phyloP scores from a whole-genome alignment of 2,329 filamentous ascomycete genomes.

The Truncatella angustata region DNA sequence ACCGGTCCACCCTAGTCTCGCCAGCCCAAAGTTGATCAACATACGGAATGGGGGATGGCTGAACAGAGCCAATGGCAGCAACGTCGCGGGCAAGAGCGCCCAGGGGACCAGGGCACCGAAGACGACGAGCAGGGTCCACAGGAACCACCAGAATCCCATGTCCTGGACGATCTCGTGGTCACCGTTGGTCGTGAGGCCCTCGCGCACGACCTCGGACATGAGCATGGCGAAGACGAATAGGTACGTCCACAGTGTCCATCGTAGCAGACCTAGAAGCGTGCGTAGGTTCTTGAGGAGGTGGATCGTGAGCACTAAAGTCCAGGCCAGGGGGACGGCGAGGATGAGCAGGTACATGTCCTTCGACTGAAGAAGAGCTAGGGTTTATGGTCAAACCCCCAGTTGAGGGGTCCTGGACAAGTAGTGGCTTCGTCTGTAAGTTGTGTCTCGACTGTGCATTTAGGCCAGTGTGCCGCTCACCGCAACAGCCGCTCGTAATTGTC shows the following conservation, averaged over 20 bases:
- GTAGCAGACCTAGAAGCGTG: slow-evolving; percentile 18
- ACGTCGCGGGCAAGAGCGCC: slow-evolving; percentile 3
- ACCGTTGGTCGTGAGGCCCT: slow-evolving; percentile 19
- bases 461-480: too few relatives aligned
- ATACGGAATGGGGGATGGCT: slow-evolving; percentile 7
- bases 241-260: slow-evolving; percentile 20
- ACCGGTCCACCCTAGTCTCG: slow-evolving; percentile 9
- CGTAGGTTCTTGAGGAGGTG: slow-evolving; percentile 18
- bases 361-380: background rate
- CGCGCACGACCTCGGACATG: slow-evolving; percentile 16
- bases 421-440: too few relatives aligned
- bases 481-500: too few relatives aligned
- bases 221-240: slow-evolving; percentile 21
- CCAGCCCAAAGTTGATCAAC: slow-evolving; percentile 8
- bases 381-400: too few relatives aligned
- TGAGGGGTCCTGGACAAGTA: too few relatives aligned
- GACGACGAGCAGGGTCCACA: slow-evolving; percentile 19
- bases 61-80: slow-evolving; percentile 7
- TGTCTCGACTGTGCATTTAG: too few relatives aligned
- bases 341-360: slow-evolving; percentile 17
- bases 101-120: slow-evolving; percentile 1
- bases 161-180: slow-evolving; percentile 15
- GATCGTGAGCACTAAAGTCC: slow-evolving; percentile 19
- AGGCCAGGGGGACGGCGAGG: slow-evolving; percentile 14
- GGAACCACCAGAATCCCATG: slow-evolving; percentile 17